Evolutionary conservation across 108 stramenopile genomes (phyloP).

Genomic region (Hondaea fermentalgiana): DNA sequence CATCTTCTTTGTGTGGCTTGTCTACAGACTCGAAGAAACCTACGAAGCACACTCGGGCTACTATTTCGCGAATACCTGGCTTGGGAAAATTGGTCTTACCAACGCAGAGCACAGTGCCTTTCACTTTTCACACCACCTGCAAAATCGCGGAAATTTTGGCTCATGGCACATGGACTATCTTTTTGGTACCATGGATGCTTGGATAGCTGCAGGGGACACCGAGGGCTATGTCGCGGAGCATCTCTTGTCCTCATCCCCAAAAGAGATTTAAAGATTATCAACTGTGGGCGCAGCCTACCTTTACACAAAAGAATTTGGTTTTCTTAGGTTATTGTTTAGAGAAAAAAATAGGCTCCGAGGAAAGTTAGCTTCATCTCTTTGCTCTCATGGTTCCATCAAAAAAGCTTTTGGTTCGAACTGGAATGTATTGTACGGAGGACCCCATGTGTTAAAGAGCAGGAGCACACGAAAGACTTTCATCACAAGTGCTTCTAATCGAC

Average conservation of each 20-base stretch:
- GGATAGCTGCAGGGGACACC: background rate
- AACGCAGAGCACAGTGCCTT: background rate
- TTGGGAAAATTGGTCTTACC: background rate
- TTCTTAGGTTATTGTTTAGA: no score
- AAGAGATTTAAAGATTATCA: background rate
- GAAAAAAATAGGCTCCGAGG: no score
- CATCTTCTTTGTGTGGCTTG: conserved; percentile 25
- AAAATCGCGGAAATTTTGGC: conserved; percentile 27
- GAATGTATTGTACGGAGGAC: no score
- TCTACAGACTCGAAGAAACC: conserved; percentile 21
- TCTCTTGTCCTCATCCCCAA: background rate
- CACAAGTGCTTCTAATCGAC: no score
- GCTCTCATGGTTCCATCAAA: no score
- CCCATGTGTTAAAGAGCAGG: no score
- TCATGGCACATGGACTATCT: conserved; percentile 24
- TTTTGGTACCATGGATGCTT: conserved; percentile 31
- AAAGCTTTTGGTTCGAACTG: no score
- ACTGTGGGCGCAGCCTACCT: background rate
- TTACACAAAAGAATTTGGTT: no score
- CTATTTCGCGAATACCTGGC: conserved; percentile 12
- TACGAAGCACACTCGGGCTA: conserved; percentile 36
- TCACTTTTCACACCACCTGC: conserved; percentile 29
- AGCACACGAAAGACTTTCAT: no score
- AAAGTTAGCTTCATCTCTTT: no score
- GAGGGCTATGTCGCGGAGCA: conserved; percentile 20